A percentile compares a stretch with the other conserved stretches of the same genome.
Conservation (phyloP, 139 green algal species). For the Chlorella ohadii region DNA sequence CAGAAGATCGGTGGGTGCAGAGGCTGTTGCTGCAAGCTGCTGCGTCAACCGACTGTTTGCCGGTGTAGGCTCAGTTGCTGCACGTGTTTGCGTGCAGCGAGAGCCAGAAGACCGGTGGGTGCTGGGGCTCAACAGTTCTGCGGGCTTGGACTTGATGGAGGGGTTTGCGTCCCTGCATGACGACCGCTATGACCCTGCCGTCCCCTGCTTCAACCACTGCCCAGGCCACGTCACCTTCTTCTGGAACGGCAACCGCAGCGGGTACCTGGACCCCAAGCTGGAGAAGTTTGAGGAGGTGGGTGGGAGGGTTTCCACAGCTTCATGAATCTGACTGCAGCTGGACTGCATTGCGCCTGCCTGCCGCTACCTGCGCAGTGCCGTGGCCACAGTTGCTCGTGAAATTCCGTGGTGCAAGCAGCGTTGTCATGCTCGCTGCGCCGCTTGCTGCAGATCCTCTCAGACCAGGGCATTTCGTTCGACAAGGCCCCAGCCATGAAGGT, state of each 20-base stretch:
- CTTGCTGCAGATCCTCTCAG: slow-evolving; percentile 73
- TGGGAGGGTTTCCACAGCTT: not conserved
- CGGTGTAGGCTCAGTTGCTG: too few species aligned
- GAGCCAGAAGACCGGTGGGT: slow-evolving; percentile 93
- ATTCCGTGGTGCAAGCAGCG: not conserved
- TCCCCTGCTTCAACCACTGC: not conserved
- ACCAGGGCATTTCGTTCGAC: slow-evolving; percentile 92
- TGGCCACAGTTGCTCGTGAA: too few species aligned
- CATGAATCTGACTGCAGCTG: too few species aligned
- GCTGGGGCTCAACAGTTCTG: too few species aligned
- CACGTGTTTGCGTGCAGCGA: slow-evolving; percentile 93
- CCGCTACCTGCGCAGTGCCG: too few species aligned
- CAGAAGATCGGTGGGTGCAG: slow-evolving; percentile 89
- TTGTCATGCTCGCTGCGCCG: not conserved
- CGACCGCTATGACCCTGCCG: not conserved
- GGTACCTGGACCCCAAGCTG: slow-evolving; percentile 86
- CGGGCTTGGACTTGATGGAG: too few species aligned
- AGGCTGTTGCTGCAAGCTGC: too few species aligned
- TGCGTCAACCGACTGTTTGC: too few species aligned
- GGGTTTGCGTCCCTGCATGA: slow-evolving; percentile 96
- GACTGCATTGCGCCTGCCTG: too few species aligned
- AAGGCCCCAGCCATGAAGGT: slow-evolving; percentile 92
- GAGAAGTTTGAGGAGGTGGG: slow-evolving; percentile 87
- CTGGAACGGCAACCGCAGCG: slow-evolving; percentile 96
- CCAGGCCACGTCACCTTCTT: slow-evolving; percentile 88